Conservation (phyloP, 441 rosid genomes). For the Euphorbia schlechtendalii region DNA sequence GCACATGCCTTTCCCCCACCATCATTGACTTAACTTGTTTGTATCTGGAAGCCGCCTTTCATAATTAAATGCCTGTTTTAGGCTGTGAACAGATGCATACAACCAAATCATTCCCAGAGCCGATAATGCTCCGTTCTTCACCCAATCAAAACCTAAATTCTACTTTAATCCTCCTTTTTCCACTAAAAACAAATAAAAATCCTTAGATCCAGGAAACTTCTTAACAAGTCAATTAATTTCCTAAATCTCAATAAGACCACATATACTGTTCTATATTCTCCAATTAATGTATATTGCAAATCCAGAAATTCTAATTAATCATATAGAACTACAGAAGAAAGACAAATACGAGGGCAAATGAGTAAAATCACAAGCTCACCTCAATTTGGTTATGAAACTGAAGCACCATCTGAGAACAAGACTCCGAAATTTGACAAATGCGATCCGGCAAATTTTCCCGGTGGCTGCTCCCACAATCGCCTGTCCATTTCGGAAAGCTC, state of each 20-base stretch:
- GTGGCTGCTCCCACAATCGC: constrained; percentile 38
- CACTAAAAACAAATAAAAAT: neutral
- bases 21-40: constrained; percentile 25
- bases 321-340: neutral
- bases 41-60: constrained; percentile 14
- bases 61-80: neutral
- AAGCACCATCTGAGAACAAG: constrained; percentile 63
- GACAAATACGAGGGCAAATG: too few species aligned
- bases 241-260: neutral
- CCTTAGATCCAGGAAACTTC: neutral
- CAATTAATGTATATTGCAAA: too few species aligned
- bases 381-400: constrained; percentile 50
- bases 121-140: too few species aligned
- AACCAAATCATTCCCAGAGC: too few species aligned
- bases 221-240: constrained; percentile 15
- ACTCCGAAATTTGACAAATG: constrained; percentile 47
- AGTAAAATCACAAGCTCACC: constrained; percentile 27
- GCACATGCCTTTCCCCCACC: constrained; percentile 27
- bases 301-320: constrained; percentile 8
- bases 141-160: too few species aligned
- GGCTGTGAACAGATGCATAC: neutral
- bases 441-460: constrained; percentile 36
- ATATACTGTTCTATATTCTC: neutral
- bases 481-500: constrained; percentile 42
- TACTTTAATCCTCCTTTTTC: neutral